Base-by-base conservation (phyloP, 805 yeast species). In the Sugiyamaella qingdaonensis region DNA sequence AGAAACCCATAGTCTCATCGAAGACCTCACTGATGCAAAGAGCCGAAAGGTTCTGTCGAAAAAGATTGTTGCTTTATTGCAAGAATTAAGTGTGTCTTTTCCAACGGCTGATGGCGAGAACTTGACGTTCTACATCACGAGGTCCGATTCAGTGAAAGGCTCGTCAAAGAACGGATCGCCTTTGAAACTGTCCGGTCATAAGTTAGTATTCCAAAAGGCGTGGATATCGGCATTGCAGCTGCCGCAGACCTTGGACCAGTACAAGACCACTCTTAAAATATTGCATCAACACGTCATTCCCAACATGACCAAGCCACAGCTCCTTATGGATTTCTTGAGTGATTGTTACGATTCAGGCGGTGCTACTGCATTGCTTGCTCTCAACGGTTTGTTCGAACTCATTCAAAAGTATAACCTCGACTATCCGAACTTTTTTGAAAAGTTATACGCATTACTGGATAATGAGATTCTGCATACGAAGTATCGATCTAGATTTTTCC, bases 251-350 rank as follows among this genome's bases (percentile, higher is more conserved):
- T 54, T 64, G 2, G 68, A 65, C 1, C 95, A 88, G 65, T 85
- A 86, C 68, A 88, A 88, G 67, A 73, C 84, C 1, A 75, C 85
- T 4, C 72, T 92, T 53, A 70, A 81, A 3, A 77, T 90, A 1
- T 66, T 94, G 60, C 97, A 94, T 68, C 89, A 88, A 65, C 74
- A 95, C 56, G 77, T 94, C 41, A 84, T 92, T 35, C 97, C 97
- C 36, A 79, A 78, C 64, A 79, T 89, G 77, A 77, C 79, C 44
- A 84, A 82, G 58, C 96, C 98, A 5, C 86, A 88, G 42, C 76
- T 79, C 56, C 72, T 94, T 45, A 91, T 94, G 97, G 99, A 92
- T 72, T 94, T 92, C 66, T 74, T 92, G 55, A 89, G 97, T 0
- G 95, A 88, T 56, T 84, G 95, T 2, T 91, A 89, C 65, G 77